Evolutionary conservation across 2,329 filamentous ascomycete genomes (phyloP).

Genomic region (Aureobasidium pullulans): DNA sequence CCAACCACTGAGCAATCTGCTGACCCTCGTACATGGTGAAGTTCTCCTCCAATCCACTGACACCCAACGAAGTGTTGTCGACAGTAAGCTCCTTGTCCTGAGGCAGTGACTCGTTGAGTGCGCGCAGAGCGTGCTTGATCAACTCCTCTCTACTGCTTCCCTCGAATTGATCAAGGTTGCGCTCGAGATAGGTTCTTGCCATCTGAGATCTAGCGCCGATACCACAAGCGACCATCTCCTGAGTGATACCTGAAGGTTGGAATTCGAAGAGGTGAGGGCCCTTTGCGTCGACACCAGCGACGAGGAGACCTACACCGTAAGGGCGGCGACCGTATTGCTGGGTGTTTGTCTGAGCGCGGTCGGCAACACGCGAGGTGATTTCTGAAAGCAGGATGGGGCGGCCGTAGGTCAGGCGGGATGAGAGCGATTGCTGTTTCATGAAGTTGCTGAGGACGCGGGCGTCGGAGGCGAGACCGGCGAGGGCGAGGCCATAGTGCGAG

Average conservation of each 20-base stretch:
- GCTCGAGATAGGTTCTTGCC: constrained; percentile 93
- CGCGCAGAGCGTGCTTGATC: constrained; percentile 80
- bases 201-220: constrained; percentile 96
- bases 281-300: constrained; percentile 87
- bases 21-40: constrained; percentile 90
- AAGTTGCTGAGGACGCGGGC: constrained; percentile 99
- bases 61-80: constrained; percentile 89
- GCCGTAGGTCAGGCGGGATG: constrained; percentile 91
- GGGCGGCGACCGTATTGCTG: constrained; percentile 95
- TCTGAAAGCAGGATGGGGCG: constrained; percentile 84
- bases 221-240: constrained; percentile 94
- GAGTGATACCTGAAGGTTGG: constrained; percentile 89
- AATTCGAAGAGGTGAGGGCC: constrained; percentile 98
- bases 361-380: constrained; percentile 85
- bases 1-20: constrained; percentile 78
- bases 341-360: constrained; percentile 95
- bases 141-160: constrained; percentile 73
- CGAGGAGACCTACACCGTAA: constrained; percentile 88
- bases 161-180: constrained; percentile 78
- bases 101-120: constrained; percentile 88
- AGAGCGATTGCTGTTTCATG: constrained; percentile 98
- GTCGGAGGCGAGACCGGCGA: constrained; percentile 93
- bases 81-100: constrained; percentile 97
- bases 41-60: constrained; percentile 78
- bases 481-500: constrained; percentile 89